phyloP scores from a whole-genome alignment of 129 eudicot species.

The Ambrosia trifida region DNA sequence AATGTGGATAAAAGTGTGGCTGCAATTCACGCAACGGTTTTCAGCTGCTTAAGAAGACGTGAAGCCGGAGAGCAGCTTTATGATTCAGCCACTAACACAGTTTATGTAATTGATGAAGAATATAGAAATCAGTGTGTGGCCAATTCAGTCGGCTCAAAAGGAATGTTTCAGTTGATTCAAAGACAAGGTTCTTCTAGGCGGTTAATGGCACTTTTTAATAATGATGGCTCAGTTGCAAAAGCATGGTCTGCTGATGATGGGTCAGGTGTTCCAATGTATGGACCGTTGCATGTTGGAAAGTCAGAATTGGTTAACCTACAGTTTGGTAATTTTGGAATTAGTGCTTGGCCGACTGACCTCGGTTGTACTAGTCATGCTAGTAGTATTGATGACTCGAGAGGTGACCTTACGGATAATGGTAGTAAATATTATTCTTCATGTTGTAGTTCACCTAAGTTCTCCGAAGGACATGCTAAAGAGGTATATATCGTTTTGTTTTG shows the following conservation, averaged over 20 bases:
- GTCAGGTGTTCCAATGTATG: conserved; percentile 35
- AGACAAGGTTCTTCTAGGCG: conserved; percentile 83
- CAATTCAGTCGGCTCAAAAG: conserved; percentile 70
- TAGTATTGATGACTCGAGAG: conserved; percentile 81
- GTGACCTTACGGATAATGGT: conserved; percentile 72
- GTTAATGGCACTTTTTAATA: conserved; percentile 82
- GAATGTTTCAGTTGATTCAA: conserved; percentile 86
- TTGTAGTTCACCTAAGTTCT: conserved; percentile 81
- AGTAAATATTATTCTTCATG: conserved; percentile 70
- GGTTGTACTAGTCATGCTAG: conserved; percentile 85
- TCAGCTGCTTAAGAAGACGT: conserved; percentile 83
- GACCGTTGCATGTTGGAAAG: conserved; percentile 72
- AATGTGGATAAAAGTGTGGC: conserved; percentile 87
- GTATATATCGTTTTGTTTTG: conserved; percentile 30
- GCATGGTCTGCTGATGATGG: conserved; percentile 82
- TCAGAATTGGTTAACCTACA: conserved; percentile 80
- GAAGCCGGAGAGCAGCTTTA: conserved; percentile 75
- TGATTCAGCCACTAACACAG: conserved; percentile 71
- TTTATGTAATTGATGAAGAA: conserved; percentile 66
- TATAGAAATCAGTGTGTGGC: conserved; percentile 83
- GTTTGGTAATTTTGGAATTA: conserved; percentile 79
- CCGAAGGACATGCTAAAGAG: conserved; percentile 83
- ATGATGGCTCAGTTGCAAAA: conserved; percentile 93
- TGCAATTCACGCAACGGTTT: conserved; percentile 87
- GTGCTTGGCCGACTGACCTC: conserved; percentile 79